phyloP scores from a whole-genome alignment of 2,329 filamentous ascomycete species.

The Coniochaeta sp. region DNA sequence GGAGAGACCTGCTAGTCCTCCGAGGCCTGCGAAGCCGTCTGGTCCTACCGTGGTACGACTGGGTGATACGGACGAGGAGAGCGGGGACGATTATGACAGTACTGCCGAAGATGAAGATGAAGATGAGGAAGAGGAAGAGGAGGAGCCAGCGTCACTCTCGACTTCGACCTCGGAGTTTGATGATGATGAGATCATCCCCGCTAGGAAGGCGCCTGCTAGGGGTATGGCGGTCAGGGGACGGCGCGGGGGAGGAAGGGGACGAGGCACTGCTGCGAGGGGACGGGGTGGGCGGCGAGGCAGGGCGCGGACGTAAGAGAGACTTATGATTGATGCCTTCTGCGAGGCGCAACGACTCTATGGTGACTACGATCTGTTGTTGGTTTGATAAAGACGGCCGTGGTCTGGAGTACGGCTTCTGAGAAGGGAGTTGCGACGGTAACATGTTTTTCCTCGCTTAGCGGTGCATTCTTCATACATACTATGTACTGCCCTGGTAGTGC shows the following conservation, averaged over 20 bases:
- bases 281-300: not conserved
- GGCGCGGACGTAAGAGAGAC: not conserved
- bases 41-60: conserved; percentile 26
- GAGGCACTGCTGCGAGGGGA: not conserved
- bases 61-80: conserved; percentile 17
- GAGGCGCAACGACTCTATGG: too few relatives aligned
- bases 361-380: not conserved
- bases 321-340: too few relatives aligned
- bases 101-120: not conserved
- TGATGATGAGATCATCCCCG: conserved; percentile 17
- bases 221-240: conserved; percentile 6
- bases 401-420: not conserved
- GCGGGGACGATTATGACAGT: conserved; percentile 2
- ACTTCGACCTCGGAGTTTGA: conserved; percentile 11
- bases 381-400: not conserved
- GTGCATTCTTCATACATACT: not conserved
- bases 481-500: not conserved
- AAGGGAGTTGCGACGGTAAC: not conserved
- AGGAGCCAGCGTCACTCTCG: not conserved
- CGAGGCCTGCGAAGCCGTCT: conserved; percentile 5
- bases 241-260: not conserved
- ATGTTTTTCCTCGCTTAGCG: not conserved
- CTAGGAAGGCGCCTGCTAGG: conserved; percentile 3
- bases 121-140: conserved; percentile 7
- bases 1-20: not conserved